phyloP scores from a whole-genome alignment of 1,284 basidiomycete genomes.

The Leccinum brunneo-olivaceum region DNA sequence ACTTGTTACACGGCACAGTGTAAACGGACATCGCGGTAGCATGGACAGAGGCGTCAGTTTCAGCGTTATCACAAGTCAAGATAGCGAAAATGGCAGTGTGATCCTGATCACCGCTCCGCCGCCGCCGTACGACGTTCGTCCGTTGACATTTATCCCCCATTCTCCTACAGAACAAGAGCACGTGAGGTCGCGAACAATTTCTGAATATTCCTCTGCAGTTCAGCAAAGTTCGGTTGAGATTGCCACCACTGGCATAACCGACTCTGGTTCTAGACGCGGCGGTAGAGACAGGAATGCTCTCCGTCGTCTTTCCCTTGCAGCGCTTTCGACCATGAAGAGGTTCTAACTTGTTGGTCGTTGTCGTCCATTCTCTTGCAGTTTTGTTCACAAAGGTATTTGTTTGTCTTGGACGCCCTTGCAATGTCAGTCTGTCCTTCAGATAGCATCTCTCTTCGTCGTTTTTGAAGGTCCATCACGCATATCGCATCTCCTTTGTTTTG shows the following conservation, averaged over 20 bases:
- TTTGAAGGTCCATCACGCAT: background rate
- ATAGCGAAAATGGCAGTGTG: conserved; percentile 29
- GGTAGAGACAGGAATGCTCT: conserved; percentile 18
- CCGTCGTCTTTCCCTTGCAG: conserved; percentile 25
- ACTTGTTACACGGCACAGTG: conserved; percentile 15
- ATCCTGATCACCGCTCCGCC: conserved; percentile 28
- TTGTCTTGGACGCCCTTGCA: conserved; percentile 12
- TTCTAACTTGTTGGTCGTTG: conserved; percentile 6
- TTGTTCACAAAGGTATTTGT: conserved; percentile 2
- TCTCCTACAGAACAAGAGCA: conserved; percentile 4
- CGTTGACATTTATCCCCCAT: conserved; percentile 5
- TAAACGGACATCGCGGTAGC: conserved; percentile 9
- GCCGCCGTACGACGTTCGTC: conserved; percentile 19
- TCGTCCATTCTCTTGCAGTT: conserved; percentile 1
- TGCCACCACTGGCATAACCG: conserved; percentile 8
- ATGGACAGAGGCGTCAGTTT: conserved; percentile 21
- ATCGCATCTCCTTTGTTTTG: conserved; percentile 4
- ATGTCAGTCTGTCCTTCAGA: background rate
- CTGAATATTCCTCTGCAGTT: conserved; percentile 19
- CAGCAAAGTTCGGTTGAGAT: conserved; percentile 15
- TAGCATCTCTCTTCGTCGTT: background rate
- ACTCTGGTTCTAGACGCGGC: conserved; percentile 13
- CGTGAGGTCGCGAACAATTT: conserved; percentile 17
- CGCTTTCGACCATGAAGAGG: conserved; percentile 24
- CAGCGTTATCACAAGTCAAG: conserved; percentile 19